These are phyloP conservation scores for Dactylellina haptotyla DNA, from an alignment of 2,329 filamentous ascomycete genomes.

Conservation along the genomic window DNA sequence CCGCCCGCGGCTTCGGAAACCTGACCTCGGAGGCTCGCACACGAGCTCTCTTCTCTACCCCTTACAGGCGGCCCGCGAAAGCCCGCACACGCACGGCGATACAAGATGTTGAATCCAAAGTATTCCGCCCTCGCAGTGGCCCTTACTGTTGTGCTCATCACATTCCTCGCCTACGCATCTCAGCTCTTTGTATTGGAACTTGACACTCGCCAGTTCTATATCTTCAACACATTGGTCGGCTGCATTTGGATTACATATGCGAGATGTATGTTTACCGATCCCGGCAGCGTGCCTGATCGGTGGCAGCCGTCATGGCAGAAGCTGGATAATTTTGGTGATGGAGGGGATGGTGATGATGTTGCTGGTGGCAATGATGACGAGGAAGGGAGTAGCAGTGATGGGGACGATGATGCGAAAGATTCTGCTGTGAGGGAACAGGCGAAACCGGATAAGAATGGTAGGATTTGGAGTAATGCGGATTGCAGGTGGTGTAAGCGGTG, in stretches of 20 bases:
- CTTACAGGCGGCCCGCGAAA: not conserved
- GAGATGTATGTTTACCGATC: constrained; percentile 65
- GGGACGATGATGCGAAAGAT: constrained; percentile 50
- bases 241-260: constrained; percentile 77
- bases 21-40: not conserved
- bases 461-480: constrained; percentile 54
- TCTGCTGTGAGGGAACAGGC: constrained; percentile 53
- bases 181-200: constrained; percentile 75
- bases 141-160: constrained; percentile 72
- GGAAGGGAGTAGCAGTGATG: constrained; percentile 10
- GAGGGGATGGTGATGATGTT: constrained; percentile 31
- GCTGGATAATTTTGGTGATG: constrained; percentile 54
- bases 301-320: constrained; percentile 59
- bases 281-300: constrained; percentile 63
- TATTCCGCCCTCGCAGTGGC: constrained; percentile 72
- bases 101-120: constrained; percentile 56
- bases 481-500: constrained; percentile 80
- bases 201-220: constrained; percentile 68
- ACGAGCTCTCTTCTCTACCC: not conserved
- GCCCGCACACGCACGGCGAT: not conserved
- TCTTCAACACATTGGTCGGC: constrained; percentile 74
- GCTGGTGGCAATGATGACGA: constrained; percentile 28
- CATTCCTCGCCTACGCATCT: constrained; percentile 76
- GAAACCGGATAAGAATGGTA: constrained; percentile 28
- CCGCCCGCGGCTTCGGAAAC: not conserved